phyloP scores from a whole-genome alignment of 805 yeast genomes.

The Candida odintsovae region DNA sequence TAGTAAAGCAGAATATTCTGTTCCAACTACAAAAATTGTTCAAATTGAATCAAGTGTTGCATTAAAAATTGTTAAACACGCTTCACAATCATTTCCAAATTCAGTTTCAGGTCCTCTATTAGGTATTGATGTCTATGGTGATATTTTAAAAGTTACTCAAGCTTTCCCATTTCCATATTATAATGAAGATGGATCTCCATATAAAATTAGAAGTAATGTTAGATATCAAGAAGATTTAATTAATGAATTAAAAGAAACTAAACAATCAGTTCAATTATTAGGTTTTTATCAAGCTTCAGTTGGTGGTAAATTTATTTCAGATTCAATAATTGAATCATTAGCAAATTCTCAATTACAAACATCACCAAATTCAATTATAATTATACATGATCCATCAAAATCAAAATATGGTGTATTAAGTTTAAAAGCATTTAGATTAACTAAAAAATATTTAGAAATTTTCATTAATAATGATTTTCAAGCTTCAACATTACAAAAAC shows the following conservation, averaged over 20 bases:
- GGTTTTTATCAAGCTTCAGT: slow-evolving; percentile 79
- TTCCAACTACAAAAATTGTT: slow-evolving; percentile 16
- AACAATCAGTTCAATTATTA: slow-evolving; percentile 61
- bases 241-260: slow-evolving; percentile 53
- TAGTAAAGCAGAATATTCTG: slow-evolving; percentile 10
- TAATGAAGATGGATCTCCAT: slow-evolving; percentile 57
- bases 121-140: slow-evolving; percentile 60
- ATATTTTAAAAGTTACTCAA: slow-evolving; percentile 44
- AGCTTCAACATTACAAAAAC: slow-evolving; percentile 53
- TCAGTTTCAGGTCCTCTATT: slow-evolving; percentile 65
- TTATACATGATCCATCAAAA: slow-evolving; percentile 68
- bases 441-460: slow-evolving; percentile 52
- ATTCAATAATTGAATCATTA: slow-evolving; percentile 63
- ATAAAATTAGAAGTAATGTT: slow-evolving; percentile 53
- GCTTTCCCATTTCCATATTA: slow-evolving; percentile 60
- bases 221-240: slow-evolving; percentile 66
- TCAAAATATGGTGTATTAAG: slow-evolving; percentile 56
- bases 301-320: slow-evolving; percentile 64
- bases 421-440: slow-evolving; percentile 64
- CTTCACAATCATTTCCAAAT: slow-evolving; percentile 57
- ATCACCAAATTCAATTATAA: slow-evolving; percentile 46
- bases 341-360: slow-evolving; percentile 54
- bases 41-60: slow-evolving; percentile 32
- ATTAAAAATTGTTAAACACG: slow-evolving; percentile 59
- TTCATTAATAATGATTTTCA: slow-evolving; percentile 50